Percentiles rank a stretch among this genome's conserved stretches.
Conservation (phyloP, 2,329 filamentous ascomycete species). For the Talaromyces sp. region DNA sequence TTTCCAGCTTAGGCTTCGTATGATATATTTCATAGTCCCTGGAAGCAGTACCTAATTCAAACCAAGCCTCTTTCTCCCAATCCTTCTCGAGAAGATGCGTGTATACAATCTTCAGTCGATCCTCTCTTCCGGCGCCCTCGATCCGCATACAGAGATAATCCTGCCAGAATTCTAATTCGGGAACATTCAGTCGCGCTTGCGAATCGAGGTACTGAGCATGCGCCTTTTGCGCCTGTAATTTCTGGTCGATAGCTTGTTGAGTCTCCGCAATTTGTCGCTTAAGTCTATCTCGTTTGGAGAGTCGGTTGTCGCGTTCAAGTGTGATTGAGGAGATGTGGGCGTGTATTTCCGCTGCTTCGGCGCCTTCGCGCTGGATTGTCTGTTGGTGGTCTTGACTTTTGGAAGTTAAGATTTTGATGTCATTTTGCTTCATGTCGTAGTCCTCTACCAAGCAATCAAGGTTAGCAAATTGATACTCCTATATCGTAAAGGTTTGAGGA, state of each 20-base stretch:
- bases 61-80: slow-evolving; percentile 87
- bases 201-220: slow-evolving; percentile 69
- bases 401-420: slow-evolving; percentile 70
- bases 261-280: slow-evolving; percentile 53
- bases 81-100: slow-evolving; percentile 80
- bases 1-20: slow-evolving; percentile 65
- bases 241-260: slow-evolving; percentile 45
- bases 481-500: neutral
- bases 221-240: slow-evolving; percentile 43
- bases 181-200: slow-evolving; percentile 83
- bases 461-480: neutral
- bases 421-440: slow-evolving; percentile 80
- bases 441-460: slow-evolving; percentile 61
- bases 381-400: slow-evolving; percentile 55
- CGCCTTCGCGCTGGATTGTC: slow-evolving; percentile 55
- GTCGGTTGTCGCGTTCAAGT: slow-evolving; percentile 53
- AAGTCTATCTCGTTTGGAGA: slow-evolving; percentile 53
- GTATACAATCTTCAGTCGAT: slow-evolving; percentile 86
- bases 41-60: slow-evolving; percentile 77
- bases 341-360: slow-evolving; percentile 62
- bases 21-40: slow-evolving; percentile 82
- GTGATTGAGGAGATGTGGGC: slow-evolving; percentile 56
- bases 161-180: slow-evolving; percentile 95
- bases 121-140: slow-evolving; percentile 79
- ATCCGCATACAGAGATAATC: slow-evolving; percentile 83